Evolutionary conservation across 2,329 filamentous ascomycete genomes (phyloP), one percentile per base, ranked within the genome.

Genomic region (Nannizziopsis arthrosporioides): DNA sequence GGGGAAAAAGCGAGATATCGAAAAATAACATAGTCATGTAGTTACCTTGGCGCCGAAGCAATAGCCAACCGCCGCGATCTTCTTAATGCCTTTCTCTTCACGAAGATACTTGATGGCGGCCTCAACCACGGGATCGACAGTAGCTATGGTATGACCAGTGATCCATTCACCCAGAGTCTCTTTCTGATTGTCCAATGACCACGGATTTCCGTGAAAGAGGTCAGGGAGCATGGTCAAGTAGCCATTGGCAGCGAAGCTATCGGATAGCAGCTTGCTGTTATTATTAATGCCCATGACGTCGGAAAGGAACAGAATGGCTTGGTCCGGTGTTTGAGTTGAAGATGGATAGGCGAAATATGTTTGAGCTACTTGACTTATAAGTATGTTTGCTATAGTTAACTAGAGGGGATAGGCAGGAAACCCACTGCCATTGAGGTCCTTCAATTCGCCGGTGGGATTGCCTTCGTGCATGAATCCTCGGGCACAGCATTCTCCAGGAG

Each of bases 21-120:
- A n/a, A n/a, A n/a, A n/a, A n/a, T n/a, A n/a, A n/a, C n/a, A n/a
- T n/a, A n/a, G n/a, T n/a, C n/a, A n/a, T n/a, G n/a, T 10, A 52
- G 67, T 51, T 55, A 78, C 77, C 72, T 84, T 85, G 48, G 74
- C 83, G 34, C 84, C 84, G 55, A 87, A 85, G 66, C 84, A 88
- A 66, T 87, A 87, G 0, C 84, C 84, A 0, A 80, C 76, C 11
- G 72, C 75, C 1, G 77, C 83, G 32, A 88, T 66, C 54, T 74
- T 77, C 61, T 51, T 50, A n/a, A 53, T 34, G 9, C 51, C 49
- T 31, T 45, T n/a, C 3, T 77, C 70, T 45, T 72, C 69, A 51
- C 74, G 74, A 46, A 87, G 61, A 48, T 77, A 72, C 61, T 77
- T 75, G 54, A 77, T 64, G 31, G 67, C 65, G 17, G 64, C 59